phyloP scores from a whole-genome alignment of 441 rosid species.

The Caryocar brasiliense region DNA sequence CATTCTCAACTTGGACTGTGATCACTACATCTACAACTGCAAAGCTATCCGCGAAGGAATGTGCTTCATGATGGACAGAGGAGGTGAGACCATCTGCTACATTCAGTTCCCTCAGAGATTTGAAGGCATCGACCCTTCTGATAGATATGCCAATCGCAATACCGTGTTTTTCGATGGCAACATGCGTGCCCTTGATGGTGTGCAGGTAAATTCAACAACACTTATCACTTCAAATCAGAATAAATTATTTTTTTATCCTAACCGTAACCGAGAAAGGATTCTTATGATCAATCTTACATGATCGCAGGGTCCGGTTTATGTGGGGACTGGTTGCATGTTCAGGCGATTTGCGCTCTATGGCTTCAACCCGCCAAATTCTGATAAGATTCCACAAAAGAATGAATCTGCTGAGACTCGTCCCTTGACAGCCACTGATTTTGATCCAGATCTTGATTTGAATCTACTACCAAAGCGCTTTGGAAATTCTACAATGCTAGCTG shows the following conservation, averaged over 20 bases:
- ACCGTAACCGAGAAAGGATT: too few relatives aligned
- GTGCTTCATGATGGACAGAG: conserved; percentile 92
- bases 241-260: too few relatives aligned
- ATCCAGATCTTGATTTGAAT: conserved; percentile 65
- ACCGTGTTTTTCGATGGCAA: conserved; percentile 85
- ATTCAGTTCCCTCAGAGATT: conserved; percentile 88
- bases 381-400: conserved; percentile 26
- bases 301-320: conserved; percentile 74
- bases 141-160: conserved; percentile 80
- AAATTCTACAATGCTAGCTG: conserved; percentile 68
- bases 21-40: conserved; percentile 78
- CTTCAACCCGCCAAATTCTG: conserved; percentile 64
- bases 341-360: conserved; percentile 77
- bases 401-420: conserved; percentile 49
- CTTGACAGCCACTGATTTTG: conserved; percentile 54
- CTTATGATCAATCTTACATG: background rate
- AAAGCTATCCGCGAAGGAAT: conserved; percentile 80
- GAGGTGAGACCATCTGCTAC: conserved; percentile 76
- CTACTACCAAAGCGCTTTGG: conserved; percentile 76
- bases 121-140: conserved; percentile 91
- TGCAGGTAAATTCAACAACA: conserved; percentile 46
- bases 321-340: conserved; percentile 87
- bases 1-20: conserved; percentile 83
- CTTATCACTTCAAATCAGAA: too few relatives aligned
- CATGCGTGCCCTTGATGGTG: conserved; percentile 91